Evolutionary conservation across 495 filamentous ascomycete species (phyloP).

Genomic region (Penicillium herquei): DNA sequence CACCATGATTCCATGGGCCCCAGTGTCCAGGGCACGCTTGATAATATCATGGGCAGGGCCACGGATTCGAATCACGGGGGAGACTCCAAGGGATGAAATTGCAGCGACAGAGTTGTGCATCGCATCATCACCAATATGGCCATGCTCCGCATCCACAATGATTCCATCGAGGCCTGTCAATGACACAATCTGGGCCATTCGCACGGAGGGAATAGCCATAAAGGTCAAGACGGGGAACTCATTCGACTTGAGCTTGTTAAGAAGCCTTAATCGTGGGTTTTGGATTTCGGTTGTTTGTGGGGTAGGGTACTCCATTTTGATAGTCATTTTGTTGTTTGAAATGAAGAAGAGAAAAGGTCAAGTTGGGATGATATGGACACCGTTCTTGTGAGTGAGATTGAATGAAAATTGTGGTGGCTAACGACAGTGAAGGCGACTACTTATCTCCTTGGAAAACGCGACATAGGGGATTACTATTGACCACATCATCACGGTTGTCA

Average conservation of each 20-base stretch:
- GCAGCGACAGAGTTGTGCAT: slow-evolving; percentile 85
- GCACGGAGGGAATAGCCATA: slow-evolving; percentile 37
- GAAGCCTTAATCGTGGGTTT: slow-evolving; percentile 34
- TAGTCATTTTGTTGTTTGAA: not conserved
- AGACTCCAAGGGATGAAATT: slow-evolving; percentile 62
- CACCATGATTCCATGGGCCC: slow-evolving; percentile 59
- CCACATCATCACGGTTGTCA: too few species aligned
- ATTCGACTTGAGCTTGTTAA: slow-evolving; percentile 31
- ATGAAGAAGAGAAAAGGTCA: not conserved
- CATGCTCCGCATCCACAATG: slow-evolving; percentile 30
- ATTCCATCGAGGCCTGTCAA: slow-evolving; percentile 39
- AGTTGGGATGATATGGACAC: not conserved
- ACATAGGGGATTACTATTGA: too few species aligned
- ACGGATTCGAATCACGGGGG: slow-evolving; percentile 65
- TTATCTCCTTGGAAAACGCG: too few species aligned
- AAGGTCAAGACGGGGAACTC: slow-evolving; percentile 40
- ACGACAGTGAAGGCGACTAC: too few species aligned
- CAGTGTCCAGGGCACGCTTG: slow-evolving; percentile 68
- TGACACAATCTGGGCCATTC: slow-evolving; percentile 36
- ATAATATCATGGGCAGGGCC: slow-evolving; percentile 67
- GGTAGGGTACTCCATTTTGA: slow-evolving; percentile 29
- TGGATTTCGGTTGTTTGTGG: slow-evolving; percentile 32
- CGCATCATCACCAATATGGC: slow-evolving; percentile 54
- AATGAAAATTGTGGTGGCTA: too few species aligned
- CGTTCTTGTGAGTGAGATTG: too few species aligned